Evolutionary conservation across 1,284 basidiomycete species (phyloP).

Genomic region (Leucoagaricus sp.): DNA sequence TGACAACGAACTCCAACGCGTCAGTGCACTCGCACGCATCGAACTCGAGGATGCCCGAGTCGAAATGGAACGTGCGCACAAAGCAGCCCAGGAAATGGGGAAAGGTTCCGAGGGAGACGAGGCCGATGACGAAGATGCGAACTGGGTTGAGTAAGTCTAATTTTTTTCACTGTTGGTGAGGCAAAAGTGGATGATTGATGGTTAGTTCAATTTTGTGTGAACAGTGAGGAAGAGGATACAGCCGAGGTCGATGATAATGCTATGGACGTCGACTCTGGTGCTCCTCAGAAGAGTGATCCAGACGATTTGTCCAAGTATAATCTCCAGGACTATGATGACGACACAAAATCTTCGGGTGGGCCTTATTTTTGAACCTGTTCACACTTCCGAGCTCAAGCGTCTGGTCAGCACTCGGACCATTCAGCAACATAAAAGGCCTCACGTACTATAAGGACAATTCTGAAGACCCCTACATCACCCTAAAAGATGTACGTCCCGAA

Average conservation of each 20-base stretch:
- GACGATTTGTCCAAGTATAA: constrained; percentile 93
- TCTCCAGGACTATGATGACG: constrained; percentile 92
- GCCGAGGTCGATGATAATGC: constrained; percentile 48
- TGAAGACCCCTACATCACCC: constrained; percentile 96
- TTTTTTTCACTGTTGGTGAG: constrained; percentile 15
- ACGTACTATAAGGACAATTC: constrained; percentile 90
- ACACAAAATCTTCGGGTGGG: constrained; percentile 63
- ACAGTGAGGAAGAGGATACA: constrained; percentile 52
- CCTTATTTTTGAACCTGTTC: neutral
- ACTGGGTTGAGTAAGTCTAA: constrained; percentile 83
- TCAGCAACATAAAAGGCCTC: constrained; percentile 95
- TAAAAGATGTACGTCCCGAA: constrained; percentile 75
- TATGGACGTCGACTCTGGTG: constrained; percentile 65
- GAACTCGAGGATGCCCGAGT: constrained; percentile 87
- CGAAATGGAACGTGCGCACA: constrained; percentile 82
- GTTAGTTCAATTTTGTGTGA: constrained; percentile 23
- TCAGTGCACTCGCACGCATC: constrained; percentile 86
- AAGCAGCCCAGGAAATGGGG: constrained; percentile 75
- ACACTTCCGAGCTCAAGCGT: neutral
- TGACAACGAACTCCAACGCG: constrained; percentile 87
- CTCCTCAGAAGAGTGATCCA: constrained; percentile 43
- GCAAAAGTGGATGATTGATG: constrained; percentile 26
- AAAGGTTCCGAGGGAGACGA: constrained; percentile 64
- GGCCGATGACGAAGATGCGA: constrained; percentile 51
- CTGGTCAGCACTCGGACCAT: constrained; percentile 75